Evolutionary conservation across 163 green algal species (phyloP), one percentile per base, ranked within the genome.

Genomic region (Prototheca cutis): DNA sequence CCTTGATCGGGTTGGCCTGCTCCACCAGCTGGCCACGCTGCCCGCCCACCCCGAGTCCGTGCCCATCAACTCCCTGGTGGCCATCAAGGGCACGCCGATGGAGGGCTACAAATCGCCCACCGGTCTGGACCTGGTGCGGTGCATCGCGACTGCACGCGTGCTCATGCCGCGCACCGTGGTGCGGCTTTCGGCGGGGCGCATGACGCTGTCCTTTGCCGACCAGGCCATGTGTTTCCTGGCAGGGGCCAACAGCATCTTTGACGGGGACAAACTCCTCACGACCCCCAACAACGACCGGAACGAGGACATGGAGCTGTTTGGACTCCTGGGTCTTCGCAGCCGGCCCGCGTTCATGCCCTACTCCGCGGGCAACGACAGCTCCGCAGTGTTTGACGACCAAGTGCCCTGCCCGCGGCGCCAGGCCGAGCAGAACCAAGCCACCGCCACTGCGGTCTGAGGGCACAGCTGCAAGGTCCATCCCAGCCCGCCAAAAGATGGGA

Each of bases 261-360:
- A 92, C 53, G 93, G 93, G n/a, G 93, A 99, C 81, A 94, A 93
- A 79, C 87, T 99, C 54, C 81, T 99, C 7, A 99, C 93, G 21
- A 98, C 93, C 0, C 69, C 87, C 53, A 99, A 99, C 82, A 95
- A 95, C 63, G 88, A 96, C 61, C 67, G 79, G 17, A 75, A 84
- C 49, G 83, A 90, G 52, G 88, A 95, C 66, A n/a, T 59, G 13
- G 62, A 69, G 28, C 90, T 96, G 82, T 95, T 96, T 71, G 75
- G 78, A 23, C 18, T 77, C 47, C 79, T 96, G 17, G 89, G 89
- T 6, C 74, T 96, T 6, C 68, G 67, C 13, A 79, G 61, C 18
- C 71, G 88, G 13, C 88, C 88, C 17, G 85, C 88, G 7, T 96
- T 96, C 67, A 21, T 93, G 33, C 71, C 76, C 28, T 95, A 95